These are phyloP conservation scores for Skeletonema marinoi DNA, from an alignment of 108 stramenopile species.

Conservation along the genomic window DNA sequence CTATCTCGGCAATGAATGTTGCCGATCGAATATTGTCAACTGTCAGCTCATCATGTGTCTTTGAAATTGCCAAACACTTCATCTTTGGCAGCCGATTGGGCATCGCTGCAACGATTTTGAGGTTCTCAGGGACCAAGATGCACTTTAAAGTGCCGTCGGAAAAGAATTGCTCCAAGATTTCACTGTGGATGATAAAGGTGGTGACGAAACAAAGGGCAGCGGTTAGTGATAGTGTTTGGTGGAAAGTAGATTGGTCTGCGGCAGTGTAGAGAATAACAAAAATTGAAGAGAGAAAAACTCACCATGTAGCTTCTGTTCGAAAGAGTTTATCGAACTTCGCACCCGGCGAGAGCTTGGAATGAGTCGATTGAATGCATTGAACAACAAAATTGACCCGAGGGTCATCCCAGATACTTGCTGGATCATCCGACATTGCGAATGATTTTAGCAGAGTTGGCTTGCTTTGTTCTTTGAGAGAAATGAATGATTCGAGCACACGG, in stretches of 20 bases:
- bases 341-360: conserved; percentile 53
- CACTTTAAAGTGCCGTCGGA: conserved; percentile 30
- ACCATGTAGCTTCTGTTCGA: conserved; percentile 70
- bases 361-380: conserved; percentile 34
- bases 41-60: conserved; percentile 51
- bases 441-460: too few species aligned
- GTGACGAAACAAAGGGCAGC: neutral
- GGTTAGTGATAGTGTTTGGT: neutral
- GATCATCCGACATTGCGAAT: neutral
- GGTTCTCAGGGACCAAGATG: conserved; percentile 52
- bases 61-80: conserved; percentile 64
- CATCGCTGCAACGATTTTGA: conserved; percentile 48
- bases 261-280: conserved; percentile 1
- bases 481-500: too few species aligned
- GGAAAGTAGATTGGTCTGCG: neutral
- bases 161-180: conserved; percentile 49
- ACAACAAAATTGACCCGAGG: conserved; percentile 34
- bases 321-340: conserved; percentile 81
- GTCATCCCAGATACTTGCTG: conserved; percentile 39
- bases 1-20: conserved; percentile 64
- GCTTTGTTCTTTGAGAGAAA: too few species aligned
- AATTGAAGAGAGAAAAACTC: conserved; percentile 6
- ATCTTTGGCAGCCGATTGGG: conserved; percentile 55
- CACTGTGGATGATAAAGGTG: conserved; percentile 6
- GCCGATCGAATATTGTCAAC: conserved; percentile 44